These are phyloP conservation scores for Wickerhamiella dianesei DNA, from an alignment of 805 yeast genomes.

Conservation along the genomic window DNA sequence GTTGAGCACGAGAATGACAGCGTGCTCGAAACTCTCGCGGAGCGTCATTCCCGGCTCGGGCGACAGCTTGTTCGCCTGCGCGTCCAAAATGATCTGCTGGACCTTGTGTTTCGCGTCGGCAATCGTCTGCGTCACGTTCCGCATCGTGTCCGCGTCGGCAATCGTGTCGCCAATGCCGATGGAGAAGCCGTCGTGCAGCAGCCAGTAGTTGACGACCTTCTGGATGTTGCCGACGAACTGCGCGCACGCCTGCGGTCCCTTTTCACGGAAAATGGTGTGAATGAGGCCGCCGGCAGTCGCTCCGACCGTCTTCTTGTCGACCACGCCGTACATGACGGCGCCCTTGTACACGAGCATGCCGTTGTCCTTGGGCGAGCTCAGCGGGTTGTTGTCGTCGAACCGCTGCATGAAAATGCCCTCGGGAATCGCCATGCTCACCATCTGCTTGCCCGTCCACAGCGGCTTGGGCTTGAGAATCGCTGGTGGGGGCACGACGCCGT, in stretches of 20 bases:
- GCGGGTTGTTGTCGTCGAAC: constrained; percentile 77
- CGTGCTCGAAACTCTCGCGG: constrained; percentile 96
- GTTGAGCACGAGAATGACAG: constrained; percentile 85
- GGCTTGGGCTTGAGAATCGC: constrained; percentile 91
- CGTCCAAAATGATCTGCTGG: constrained; percentile 83
- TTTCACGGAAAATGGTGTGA: constrained; percentile 95
- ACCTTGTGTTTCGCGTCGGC: constrained; percentile 88
- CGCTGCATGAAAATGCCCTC: constrained; percentile 90
- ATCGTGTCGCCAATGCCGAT: constrained; percentile 99
- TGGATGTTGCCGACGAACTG: constrained; percentile 83
- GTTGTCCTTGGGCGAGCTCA: constrained; percentile 75
- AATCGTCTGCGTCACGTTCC: constrained; percentile 82
- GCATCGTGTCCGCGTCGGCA: constrained; percentile 95
- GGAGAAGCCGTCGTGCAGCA: constrained; percentile 91
- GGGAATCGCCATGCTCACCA: constrained; percentile 85
- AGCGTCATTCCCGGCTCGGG: constrained; percentile 99
- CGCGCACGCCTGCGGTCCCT: constrained; percentile 85
- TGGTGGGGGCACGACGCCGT: constrained; percentile 93
- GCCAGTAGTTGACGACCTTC: constrained; percentile 92
- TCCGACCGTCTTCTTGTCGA: constrained; percentile 96
- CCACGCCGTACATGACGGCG: constrained; percentile 94
- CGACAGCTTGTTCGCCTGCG: constrained; percentile 73
- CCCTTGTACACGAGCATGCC: constrained; percentile 96
- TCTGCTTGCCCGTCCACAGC: constrained; percentile 94
- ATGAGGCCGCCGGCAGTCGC: constrained; percentile 97